Conservation (phyloP, 176 grass and related monocot genomes). For the Juncus effusus region DNA sequence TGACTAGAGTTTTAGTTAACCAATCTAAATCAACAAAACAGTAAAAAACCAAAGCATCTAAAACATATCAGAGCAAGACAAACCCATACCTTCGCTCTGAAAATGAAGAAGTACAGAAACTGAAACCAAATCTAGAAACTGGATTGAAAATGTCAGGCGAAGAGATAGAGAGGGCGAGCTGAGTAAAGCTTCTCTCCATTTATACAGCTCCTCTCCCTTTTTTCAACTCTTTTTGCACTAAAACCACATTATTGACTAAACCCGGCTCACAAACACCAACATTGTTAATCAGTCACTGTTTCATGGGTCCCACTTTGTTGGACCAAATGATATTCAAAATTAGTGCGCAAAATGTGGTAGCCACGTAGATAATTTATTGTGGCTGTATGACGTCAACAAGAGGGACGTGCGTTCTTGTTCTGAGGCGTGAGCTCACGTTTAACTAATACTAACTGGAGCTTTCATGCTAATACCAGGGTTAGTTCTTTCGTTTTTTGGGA, state of each 20-base stretch:
- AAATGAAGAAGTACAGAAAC: conserved; percentile 1
- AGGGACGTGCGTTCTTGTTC: too few species aligned
- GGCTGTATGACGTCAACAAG: background rate
- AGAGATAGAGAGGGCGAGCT: background rate
- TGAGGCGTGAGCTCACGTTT: too few species aligned
- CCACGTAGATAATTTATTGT: background rate
- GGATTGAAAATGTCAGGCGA: conserved; percentile 1
- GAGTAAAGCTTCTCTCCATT: background rate
- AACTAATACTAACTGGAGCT: too few species aligned
- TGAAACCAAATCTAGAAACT: background rate
- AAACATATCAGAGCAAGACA: background rate
- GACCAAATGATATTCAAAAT: too few species aligned
- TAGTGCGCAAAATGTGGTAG: conserved; percentile 6
- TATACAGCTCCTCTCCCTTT: background rate
- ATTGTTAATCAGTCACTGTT: background rate
- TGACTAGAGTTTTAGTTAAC: background rate
- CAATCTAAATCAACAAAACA: background rate
- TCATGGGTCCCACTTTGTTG: background rate
- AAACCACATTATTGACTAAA: background rate
- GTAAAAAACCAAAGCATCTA: background rate
- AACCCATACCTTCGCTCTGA: conserved; percentile 7
- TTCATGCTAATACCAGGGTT: too few species aligned
- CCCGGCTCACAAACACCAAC: background rate
- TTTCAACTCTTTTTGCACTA: conserved; percentile 14
- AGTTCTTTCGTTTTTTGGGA: too few species aligned